Base-by-base conservation (phyloP, 345 rosid species). In the Viola odorata region DNA sequence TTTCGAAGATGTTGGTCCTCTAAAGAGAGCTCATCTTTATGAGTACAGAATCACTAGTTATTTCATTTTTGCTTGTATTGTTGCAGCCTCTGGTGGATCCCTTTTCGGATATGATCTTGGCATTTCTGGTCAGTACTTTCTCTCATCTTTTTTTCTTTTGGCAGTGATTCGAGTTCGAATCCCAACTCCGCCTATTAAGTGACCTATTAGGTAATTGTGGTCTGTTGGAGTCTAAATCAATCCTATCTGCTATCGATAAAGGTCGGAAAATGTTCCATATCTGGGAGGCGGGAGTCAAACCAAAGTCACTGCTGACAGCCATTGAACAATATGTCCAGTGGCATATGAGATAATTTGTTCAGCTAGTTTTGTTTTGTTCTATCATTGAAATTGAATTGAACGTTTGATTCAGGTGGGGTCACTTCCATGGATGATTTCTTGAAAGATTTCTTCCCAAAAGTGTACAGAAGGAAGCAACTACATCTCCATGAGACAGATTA, bases 71-170 rank as follows among this genome's bases (percentile, higher is more conserved):
- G 77, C 87, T 66, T 86, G 91, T 59, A 37, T 84, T 51, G 73
- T 89, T 65, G 92, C 85, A 0, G 82, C 85, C 3, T 62, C 75
- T 32, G 94, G 94, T 14, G 91, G 96, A 1, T 84, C 92, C 14
- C 87, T 88, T 62, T 86, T 88, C 40, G 92, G 92, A 52, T 88
- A 86, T 64, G 96, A 88, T 79, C 88, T 88, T 13, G 96, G 96
- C 41, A 87, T 88, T 67, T 88, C 96, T 7, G 92, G 96, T 85
- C 36, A 45, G 82, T 64, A 36, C 32, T 41, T 9, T 4, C 4
- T 16, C 8, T 5, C 37, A 14, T 41, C 5, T 15, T 39, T 7
- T 53, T 6, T 7, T 32, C 13, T 17, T 53, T 23, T 3, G 13
- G 2, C 7, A 5, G 39, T 14, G 8, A 13, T 0, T 48, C 5